phyloP scores from a whole-genome alignment of 345 rosid genomes.

The Eucalyptus brandiana region DNA sequence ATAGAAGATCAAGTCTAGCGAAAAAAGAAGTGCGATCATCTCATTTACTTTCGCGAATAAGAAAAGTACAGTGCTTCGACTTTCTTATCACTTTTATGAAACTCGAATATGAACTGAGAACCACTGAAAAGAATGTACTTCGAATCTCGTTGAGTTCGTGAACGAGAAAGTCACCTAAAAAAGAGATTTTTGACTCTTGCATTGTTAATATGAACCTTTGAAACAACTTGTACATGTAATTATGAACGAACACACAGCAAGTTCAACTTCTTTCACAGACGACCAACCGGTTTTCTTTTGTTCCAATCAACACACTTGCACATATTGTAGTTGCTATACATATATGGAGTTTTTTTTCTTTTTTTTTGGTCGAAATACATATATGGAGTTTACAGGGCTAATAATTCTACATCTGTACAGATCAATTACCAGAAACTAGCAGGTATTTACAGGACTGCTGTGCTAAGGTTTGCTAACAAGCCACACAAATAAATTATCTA shows the following conservation, averaged over 20 bases:
- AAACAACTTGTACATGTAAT: not conserved
- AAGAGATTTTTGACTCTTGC: not conserved
- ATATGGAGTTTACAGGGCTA: not conserved
- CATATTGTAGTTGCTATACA: not conserved
- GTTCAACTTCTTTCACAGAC: not conserved
- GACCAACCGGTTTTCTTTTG: not conserved
- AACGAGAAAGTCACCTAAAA: not conserved
- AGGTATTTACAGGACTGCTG: not conserved
- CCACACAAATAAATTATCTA: not conserved
- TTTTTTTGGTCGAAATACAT: not conserved
- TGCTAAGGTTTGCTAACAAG: not conserved
- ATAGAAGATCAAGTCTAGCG: no score
- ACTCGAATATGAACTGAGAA: no score
- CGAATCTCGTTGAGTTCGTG: not conserved
- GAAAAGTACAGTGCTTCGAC: not conserved
- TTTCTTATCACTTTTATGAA: no score
- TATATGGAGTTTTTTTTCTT: no score
- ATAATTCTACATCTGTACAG: not conserved
- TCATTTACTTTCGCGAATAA: no score
- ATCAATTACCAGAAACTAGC: not conserved
- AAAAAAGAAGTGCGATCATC: rapidly evolving
- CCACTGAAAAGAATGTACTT: rapidly evolving
- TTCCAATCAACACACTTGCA: not conserved
- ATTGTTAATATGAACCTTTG: not conserved
- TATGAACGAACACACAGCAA: not conserved